Evolutionary conservation across 495 filamentous ascomycete genomes (phyloP), one percentile per base, ranked within the genome.

Genomic region (Rhypophila decipiens): DNA sequence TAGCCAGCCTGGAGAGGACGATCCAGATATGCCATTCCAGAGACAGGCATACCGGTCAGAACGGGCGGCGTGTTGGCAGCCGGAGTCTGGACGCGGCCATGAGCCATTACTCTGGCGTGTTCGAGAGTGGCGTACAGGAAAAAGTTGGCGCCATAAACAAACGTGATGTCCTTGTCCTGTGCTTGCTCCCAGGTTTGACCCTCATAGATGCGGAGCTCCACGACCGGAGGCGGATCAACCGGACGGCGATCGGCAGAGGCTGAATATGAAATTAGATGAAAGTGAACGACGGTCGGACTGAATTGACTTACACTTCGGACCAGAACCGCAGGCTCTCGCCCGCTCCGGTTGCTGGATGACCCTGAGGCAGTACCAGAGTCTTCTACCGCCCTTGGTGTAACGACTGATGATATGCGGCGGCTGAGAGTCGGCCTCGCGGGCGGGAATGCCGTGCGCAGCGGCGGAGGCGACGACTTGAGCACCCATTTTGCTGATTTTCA

Each of bases 61-160:
- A 97, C 89, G 1, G 90, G 87, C 20, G 84, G 83, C 31, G 79
- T 78, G 22, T 83, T 83, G 13, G 75, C 70, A 20, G 82, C 67
- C 3, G 80, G 75, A 19, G 78, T 76, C 44, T 77, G 74, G 35
- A 86, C 76, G 37, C 90, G 84, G 23, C 84, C 85, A 47, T 91
- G 87, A 2, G 89, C 88, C 55, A 96, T 89, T 15, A 80, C 78
- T 10, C 93, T 86, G 13, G 88, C 88, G 55, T 86, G 80, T 52
- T 96, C 90, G 49, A 98, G 76, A 0, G 90, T 95, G 7, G 90
- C 90, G 58, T 86, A 98, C 42, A 96, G 85, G 70, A 98, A 96
- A 77, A 96, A 98, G 67, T 95, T 95, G 59, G 91, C 90, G 59
- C 95, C 91, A 69, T 96, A 90, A 47, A 80, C 74, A 62, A 93